A percentile compares a stretch with the other conserved stretches of the same genome.
Evolutionary conservation across 2,329 filamentous ascomycete genomes (phyloP).

Genomic region (Ampelomyces quisqualis): DNA sequence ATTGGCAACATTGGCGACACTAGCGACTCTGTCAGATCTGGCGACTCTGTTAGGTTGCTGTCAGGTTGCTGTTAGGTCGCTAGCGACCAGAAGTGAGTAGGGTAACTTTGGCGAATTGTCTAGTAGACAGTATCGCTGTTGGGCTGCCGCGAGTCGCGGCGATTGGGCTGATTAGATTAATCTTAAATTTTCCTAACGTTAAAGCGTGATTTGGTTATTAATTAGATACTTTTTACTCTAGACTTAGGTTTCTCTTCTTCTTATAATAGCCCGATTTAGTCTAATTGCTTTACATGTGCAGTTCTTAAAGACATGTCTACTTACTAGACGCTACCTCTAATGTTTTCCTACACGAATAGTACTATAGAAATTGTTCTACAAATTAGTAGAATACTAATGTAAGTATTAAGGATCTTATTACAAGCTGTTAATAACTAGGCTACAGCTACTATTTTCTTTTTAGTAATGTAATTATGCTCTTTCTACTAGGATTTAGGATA

Average conservation of each 20-base stretch:
- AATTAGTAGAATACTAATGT: conserved; percentile 82
- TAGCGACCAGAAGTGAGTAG: no score
- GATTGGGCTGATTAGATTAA: no score
- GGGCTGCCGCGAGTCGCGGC: no score
- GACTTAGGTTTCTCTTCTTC: conserved; percentile 31
- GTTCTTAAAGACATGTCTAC: conserved; percentile 81
- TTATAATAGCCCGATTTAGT: conserved; percentile 59
- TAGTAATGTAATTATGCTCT: conserved; percentile 64
- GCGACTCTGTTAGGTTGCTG: no score
- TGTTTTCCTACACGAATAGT: conserved; percentile 71
- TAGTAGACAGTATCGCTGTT: no score
- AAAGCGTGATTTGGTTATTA: no score
- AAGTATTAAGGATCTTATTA: conserved; percentile 47
- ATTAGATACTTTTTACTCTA: conserved; percentile 19
- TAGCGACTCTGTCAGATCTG: no score
- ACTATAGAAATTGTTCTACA: conserved; percentile 69
- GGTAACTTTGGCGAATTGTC: no score
- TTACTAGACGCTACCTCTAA: conserved; percentile 78
- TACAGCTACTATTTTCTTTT: conserved; percentile 77
- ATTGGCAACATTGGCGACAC: no score
- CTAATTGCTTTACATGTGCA: conserved; percentile 76
- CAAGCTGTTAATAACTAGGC: conserved; percentile 7
- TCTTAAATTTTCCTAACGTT: no score
- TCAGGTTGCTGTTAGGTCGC: no score
- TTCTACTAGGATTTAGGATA: conserved; percentile 78